Evolutionary conservation across 2,329 filamentous ascomycete genomes (phyloP).

Genomic region (Sclerotinia nivalis): DNA sequence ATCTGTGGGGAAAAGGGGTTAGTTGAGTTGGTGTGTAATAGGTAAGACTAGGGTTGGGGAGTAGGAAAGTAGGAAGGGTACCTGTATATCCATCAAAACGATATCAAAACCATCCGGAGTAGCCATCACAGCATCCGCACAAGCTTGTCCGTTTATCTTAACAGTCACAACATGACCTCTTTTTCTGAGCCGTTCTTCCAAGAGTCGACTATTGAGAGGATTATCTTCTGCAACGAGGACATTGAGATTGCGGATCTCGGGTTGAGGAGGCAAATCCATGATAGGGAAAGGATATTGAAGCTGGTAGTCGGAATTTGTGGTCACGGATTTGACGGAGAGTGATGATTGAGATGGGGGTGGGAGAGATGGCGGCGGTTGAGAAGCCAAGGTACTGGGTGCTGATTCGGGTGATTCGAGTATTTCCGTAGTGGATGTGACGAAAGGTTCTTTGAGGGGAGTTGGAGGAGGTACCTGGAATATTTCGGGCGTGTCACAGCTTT

Average conservation of each 20-base stretch:
- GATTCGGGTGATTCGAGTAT: not conserved
- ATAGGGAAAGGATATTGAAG: conserved; percentile 29
- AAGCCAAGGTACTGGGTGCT: not conserved
- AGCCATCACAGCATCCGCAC: conserved; percentile 68
- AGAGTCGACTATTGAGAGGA: conserved; percentile 79
- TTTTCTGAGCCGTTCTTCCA: conserved; percentile 78
- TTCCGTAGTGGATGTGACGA: not conserved
- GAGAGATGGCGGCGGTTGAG: not conserved
- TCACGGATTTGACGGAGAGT: not conserved
- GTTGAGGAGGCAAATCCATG: conserved; percentile 17
- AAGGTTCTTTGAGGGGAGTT: not conserved
- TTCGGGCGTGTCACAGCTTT: not conserved
- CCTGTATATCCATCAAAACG: conserved; percentile 91
- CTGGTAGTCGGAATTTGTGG: conserved; percentile 23
- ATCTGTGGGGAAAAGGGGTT: conserved; percentile 57
- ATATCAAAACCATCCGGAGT: conserved; percentile 67
- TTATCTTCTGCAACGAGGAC: conserved; percentile 87
- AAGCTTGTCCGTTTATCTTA: conserved; percentile 83
- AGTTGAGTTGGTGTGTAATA: not conserved
- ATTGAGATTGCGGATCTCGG: conserved; percentile 38
- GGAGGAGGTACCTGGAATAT: not conserved
- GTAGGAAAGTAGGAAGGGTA: conserved; percentile 42
- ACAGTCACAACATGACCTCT: conserved; percentile 69
- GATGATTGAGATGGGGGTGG: not conserved
- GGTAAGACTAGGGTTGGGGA: not conserved